These are phyloP conservation scores for Pistacia vera DNA, from an alignment of 345 rosid genomes.

Conservation along the genomic window DNA sequence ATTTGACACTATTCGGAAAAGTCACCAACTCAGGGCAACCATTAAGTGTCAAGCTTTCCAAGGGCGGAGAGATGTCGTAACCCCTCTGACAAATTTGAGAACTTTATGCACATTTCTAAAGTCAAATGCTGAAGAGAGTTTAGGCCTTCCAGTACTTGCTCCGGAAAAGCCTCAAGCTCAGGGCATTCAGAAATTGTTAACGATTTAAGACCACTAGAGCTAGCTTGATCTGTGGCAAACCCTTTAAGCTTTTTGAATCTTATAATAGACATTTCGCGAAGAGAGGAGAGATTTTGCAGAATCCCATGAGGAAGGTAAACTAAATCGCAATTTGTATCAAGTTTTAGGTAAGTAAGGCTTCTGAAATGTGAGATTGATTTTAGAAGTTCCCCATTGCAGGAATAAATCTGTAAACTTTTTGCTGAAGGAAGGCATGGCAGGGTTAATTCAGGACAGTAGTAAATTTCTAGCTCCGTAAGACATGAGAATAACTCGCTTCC, in stretches of 20 bases:
- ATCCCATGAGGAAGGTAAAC: not conserved
- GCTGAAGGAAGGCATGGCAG: conserved; percentile 1
- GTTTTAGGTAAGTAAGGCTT: not conserved
- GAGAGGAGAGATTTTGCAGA: not conserved
- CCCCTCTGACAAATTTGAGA: no score
- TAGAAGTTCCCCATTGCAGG: not conserved
- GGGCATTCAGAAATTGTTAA: no score
- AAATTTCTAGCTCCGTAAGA: not conserved
- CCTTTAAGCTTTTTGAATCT: not conserved
- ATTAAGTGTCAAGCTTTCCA: not conserved
- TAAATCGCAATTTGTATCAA: not conserved
- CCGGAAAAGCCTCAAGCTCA: no score
- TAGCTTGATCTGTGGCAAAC: not conserved
- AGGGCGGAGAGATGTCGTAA: not conserved
- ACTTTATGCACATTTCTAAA: no score
- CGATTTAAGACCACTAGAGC: no score
- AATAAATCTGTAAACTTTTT: not conserved
- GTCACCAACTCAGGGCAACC: not conserved
- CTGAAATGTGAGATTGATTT: not conserved
- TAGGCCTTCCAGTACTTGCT: no score
- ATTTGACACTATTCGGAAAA: not conserved
- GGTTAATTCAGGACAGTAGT: not conserved
- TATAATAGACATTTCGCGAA: not conserved
- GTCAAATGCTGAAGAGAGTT: no score
- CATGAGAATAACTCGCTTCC: not conserved